Percentiles rank a stretch among this genome's conserved stretches.
Conservation (phyloP, 108 stramenopile genomes). For the Skeletonema tropicum region DNA sequence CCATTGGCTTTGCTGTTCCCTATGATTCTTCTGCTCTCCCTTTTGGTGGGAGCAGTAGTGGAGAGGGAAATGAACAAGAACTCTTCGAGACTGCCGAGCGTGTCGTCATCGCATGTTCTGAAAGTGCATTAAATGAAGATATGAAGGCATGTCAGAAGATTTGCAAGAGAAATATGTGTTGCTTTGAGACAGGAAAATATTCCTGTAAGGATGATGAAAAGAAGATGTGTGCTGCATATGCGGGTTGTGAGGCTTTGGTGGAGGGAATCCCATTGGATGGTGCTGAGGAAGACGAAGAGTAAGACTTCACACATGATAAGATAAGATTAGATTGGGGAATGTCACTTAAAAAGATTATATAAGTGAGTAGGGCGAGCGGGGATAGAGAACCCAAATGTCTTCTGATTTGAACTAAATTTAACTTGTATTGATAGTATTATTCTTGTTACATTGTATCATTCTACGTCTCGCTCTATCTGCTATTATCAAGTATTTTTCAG, state of each 20-base stretch:
- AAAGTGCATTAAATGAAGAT: constrained; percentile 18
- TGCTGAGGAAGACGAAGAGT: constrained; percentile 20
- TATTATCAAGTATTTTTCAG: too few species aligned
- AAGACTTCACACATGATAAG: not conserved
- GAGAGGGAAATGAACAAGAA: constrained; percentile 12
- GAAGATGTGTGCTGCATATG: constrained; percentile 36
- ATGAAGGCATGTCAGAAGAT: constrained; percentile 36
- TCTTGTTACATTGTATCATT: not conserved
- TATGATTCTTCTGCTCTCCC: not conserved
- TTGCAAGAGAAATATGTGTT: constrained; percentile 28
- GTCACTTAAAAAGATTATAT: not conserved
- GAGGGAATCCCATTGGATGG: constrained; percentile 14
- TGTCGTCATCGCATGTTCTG: constrained; percentile 31
- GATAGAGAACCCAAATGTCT: not conserved
- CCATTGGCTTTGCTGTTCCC: constrained; percentile 33
- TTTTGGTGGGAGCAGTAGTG: not conserved
- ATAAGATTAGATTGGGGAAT: too few species aligned
- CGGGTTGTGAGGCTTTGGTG: constrained; percentile 33
- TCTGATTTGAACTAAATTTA: not conserved
- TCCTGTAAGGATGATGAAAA: constrained; percentile 34
- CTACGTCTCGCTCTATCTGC: too few species aligned
- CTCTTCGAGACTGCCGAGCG: constrained; percentile 43
- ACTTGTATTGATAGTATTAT: not conserved
- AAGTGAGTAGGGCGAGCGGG: not conserved
- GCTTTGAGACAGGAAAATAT: constrained; percentile 31